A percentile compares a stretch with the other conserved stretches of the same genome.
Evolutionary conservation across 192 early-diverging fungal species (phyloP).

Genomic region (Lunasporangiospora selenospora): DNA sequence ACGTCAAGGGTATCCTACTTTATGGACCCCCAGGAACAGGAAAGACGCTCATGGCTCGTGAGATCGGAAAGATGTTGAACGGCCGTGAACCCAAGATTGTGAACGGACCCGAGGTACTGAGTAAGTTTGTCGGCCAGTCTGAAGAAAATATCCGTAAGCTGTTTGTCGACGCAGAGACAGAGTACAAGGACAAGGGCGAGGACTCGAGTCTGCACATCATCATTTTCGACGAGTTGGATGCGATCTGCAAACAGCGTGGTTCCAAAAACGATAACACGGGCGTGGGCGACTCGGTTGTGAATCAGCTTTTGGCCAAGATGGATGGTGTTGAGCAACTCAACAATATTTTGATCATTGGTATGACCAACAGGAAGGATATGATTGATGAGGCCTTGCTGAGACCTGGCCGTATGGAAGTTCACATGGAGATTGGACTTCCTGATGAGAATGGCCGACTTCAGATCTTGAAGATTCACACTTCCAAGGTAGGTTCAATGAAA

Average conservation of each 20-base stretch:
- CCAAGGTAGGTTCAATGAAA: conserved; percentile 65
- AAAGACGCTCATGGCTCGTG: conserved; percentile 97
- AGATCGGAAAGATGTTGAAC: conserved; percentile 99
- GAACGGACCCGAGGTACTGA: conserved; percentile 95
- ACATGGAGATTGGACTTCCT: conserved; percentile 95
- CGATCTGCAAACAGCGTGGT: conserved; percentile 98
- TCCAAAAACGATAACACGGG: conserved; percentile 91
- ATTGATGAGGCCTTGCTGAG: conserved; percentile 98
- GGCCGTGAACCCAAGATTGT: conserved; percentile 93
- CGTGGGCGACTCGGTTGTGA: conserved; percentile 96
- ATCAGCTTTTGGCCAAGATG: conserved; percentile 98
- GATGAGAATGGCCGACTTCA: conserved; percentile 92
- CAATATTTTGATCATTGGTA: conserved; percentile 97
- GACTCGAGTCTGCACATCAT: conserved; percentile 95
- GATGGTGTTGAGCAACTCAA: conserved; percentile 99
- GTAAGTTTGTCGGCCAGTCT: conserved; percentile 96
- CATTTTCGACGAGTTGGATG: conserved; percentile 99
- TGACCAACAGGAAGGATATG: conserved; percentile 98
- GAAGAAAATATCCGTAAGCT: conserved; percentile 98
- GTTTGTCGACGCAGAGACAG: conserved; percentile 92
- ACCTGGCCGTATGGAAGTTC: conserved; percentile 95
- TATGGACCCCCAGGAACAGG: conserved; percentile 97
- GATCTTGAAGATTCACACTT: conserved; percentile 96
- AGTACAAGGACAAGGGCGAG: conserved; percentile 93
- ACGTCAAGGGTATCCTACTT: conserved; percentile 92